Conservation (phyloP, 1,139 yeast genomes). For the Taphrina communis region DNA sequence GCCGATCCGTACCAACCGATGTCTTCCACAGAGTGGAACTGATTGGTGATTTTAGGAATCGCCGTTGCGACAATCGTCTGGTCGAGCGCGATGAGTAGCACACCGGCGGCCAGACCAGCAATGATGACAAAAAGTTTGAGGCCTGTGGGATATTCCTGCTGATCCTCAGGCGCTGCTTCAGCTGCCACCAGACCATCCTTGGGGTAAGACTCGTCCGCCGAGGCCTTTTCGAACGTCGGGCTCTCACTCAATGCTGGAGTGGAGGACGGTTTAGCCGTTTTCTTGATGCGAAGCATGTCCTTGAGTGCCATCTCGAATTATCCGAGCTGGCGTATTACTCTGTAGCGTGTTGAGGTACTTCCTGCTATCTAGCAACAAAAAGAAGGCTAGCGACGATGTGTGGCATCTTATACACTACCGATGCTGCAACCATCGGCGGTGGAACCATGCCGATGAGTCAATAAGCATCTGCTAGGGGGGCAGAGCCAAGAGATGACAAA, state of each 20-base stretch:
- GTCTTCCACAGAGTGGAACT: conserved; percentile 62
- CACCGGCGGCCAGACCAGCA: conserved; percentile 57
- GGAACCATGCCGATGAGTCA: background rate
- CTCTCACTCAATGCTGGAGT: background rate
- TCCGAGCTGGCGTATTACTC: background rate
- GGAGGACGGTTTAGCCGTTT: background rate
- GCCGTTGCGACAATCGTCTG: conserved; percentile 70
- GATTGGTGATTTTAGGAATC: conserved; percentile 61
- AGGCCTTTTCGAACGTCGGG: conserved; percentile 1
- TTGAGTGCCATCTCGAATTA: conserved; percentile 8
- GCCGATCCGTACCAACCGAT: conserved; percentile 58
- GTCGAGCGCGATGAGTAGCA: conserved; percentile 69
- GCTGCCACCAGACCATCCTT: background rate
- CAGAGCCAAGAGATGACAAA: background rate
- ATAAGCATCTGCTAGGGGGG: background rate
- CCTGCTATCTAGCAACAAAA: background rate
- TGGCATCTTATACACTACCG: background rate
- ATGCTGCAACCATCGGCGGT: no score
- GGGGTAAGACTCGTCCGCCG: background rate
- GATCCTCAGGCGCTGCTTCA: background rate
- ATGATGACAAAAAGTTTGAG: conserved; percentile 52
- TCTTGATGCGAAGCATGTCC: background rate
- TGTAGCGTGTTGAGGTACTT: background rate
- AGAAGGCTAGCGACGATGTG: background rate
- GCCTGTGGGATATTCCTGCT: conserved; percentile 9